Conservation (phyloP, 1,284 basidiomycete genomes). For the Trichosporon asahii region DNA sequence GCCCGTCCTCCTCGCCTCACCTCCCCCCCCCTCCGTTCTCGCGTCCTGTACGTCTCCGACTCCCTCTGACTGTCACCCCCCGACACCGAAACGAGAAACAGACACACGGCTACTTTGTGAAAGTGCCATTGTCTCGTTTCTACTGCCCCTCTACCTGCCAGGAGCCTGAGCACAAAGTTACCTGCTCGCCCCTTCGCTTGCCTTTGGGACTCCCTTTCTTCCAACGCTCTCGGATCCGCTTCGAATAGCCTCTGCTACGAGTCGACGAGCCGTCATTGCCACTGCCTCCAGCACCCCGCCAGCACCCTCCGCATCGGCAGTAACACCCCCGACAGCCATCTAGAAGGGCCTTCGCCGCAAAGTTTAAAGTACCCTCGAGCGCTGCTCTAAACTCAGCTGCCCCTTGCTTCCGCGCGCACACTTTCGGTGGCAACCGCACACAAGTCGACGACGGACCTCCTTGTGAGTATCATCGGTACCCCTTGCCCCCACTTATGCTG, state of each 20-base stretch:
- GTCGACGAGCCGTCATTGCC: background rate
- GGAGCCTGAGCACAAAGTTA: slow-evolving; percentile 7
- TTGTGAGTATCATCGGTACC: background rate
- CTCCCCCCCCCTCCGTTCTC: background rate
- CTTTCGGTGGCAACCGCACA: slow-evolving; percentile 8
- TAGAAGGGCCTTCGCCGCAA: background rate
- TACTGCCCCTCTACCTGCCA: background rate
- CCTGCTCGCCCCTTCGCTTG: background rate
- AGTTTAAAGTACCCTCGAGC: background rate
- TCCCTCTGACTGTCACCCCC: background rate
- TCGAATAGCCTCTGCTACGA: background rate
- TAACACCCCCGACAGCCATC: background rate
- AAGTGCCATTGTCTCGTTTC: background rate
- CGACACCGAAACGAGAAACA: background rate
- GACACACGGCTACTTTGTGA: background rate
- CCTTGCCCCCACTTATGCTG: background rate
- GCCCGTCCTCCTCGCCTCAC: slow-evolving; percentile 2
- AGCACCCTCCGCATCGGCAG: background rate
- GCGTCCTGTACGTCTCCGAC: background rate
- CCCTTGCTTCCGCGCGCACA: background rate
- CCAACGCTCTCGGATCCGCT: background rate
- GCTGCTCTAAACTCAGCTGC: background rate
- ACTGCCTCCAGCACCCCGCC: background rate
- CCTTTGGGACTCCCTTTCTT: background rate
- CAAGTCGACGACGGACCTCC: background rate